Base-by-base conservation (phyloP, 208 protist species). In the Leishmania major region DNA sequence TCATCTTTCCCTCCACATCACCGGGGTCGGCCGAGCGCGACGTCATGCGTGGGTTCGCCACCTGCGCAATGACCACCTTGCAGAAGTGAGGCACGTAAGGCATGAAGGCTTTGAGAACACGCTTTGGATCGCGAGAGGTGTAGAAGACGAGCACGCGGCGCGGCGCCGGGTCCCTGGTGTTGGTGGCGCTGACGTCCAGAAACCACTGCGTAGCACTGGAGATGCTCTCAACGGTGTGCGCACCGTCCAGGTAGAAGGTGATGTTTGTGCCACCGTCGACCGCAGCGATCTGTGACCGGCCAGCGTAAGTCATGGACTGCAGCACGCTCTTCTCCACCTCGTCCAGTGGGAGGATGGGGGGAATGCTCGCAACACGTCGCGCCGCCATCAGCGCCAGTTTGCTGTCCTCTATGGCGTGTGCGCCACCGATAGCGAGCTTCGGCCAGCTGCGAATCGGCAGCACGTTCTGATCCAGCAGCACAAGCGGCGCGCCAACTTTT, bases 191-290 rank as follows among this genome's bases (percentile, higher is more conserved):
- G n/a, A 72, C 90, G 3, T 91, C 86, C n/a, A 96, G 53, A 70
- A 96, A 97, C 94, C 96, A 98, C 66, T 85, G 62, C 28, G 89
- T 92, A 7, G 93, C 93, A 47, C 84, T 57, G 7, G 57, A 28
- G 25, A 98, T 75, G 77, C 96, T 98, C 88, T 97, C 94, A 49
- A 83, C 82, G 1, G 96, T 98, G 84, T 98, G 96, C 2, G 96
- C 96, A n/a, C 96, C 94, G 79, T 98, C 96, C 15, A 98, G 80
- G 81, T 95, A 96, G 15, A 96, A 78, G 1, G 90, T 95, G 37
- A 80, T 85, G 75, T 91, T 84, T 3, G 59, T 60, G 45, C 90
- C 88, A 31, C 86, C 85, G 37, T 88, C 84, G 47, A 96, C 59
- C 1, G 84, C 80, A 17, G 90, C 60, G 3, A 98, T 70, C 79